A percentile compares a stretch with the other conserved stretches of the same genome.
phyloP scores from a whole-genome alignment of 371 early-diverging fungal genomes.

The Coemansia sp. region DNA sequence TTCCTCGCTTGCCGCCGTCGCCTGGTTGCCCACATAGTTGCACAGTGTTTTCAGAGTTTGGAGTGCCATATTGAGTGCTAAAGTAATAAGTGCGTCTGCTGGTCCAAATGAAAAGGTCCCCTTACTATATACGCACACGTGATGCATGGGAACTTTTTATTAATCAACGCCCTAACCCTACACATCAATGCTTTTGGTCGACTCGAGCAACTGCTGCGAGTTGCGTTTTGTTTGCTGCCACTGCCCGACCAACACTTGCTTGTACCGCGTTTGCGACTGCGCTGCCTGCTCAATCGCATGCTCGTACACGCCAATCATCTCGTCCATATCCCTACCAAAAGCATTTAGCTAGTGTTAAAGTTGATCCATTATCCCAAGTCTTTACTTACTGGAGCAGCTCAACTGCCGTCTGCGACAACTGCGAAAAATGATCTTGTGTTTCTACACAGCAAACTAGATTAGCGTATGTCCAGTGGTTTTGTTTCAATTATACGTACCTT shows the following conservation, averaged over 20 bases:
- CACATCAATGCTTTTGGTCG: background rate
- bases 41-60: background rate
- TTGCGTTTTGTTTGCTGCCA: slow-evolving; percentile 13
- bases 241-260: slow-evolving; percentile 8
- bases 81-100: background rate
- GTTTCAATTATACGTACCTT: background rate
- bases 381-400: slow-evolving; percentile 13
- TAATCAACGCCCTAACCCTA: background rate
- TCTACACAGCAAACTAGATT: slow-evolving; percentile 10
- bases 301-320: slow-evolving; percentile 7
- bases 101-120: background rate
- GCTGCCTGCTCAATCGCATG: slow-evolving; percentile 6
- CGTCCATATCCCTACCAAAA: slow-evolving; percentile 27
- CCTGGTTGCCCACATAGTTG: slow-evolving; percentile 38
- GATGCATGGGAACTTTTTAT: background rate
- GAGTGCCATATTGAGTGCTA: background rate
- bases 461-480: background rate
- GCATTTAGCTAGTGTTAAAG: background rate
- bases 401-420: slow-evolving; percentile 4
- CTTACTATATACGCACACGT: background rate
- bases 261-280: slow-evolving; percentile 8
- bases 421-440: slow-evolving; percentile 3
- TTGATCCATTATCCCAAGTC: too few species aligned
- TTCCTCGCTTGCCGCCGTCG: slow-evolving; percentile 2
- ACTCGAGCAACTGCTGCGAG: slow-evolving; percentile 11